phyloP scores from a whole-genome alignment of 345 rosid species.

The Psidium guajava region DNA sequence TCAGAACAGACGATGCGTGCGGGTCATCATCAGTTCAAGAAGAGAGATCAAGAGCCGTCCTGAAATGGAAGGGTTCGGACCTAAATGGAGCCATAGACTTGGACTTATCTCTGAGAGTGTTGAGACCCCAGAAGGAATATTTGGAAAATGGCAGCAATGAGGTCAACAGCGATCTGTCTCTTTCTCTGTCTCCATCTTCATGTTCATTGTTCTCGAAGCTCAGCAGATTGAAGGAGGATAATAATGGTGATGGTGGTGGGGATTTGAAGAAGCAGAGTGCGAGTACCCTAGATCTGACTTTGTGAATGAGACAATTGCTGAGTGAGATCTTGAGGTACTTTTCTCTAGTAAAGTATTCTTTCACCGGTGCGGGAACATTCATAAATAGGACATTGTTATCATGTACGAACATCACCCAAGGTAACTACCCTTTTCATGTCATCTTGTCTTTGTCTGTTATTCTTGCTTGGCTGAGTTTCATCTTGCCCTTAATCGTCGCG shows the following conservation, averaged over 20 bases:
- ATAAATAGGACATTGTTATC: background rate
- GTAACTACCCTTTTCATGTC: background rate
- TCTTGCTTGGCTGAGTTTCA: background rate
- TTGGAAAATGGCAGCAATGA: conserved; percentile 2
- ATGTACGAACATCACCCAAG: background rate
- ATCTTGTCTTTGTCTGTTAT: background rate
- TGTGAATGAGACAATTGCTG: conserved; percentile 39
- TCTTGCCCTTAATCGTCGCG: background rate
- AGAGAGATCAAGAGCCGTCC: background rate
- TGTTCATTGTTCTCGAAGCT: conserved; percentile 23
- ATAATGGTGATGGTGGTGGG: conserved; percentile 11
- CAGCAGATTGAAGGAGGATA: conserved; percentile 18
- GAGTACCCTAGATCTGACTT: conserved; percentile 83
- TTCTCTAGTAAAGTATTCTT: background rate
- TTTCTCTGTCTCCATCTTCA: conserved; percentile 45
- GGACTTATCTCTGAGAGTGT: conserved; percentile 37
- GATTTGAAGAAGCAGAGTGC: conserved; percentile 22
- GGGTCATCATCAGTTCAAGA: background rate
- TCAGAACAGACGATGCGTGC: background rate
- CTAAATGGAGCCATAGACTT: conserved; percentile 30
- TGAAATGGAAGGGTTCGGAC: conserved; percentile 32
- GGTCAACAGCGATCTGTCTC: conserved; percentile 36
- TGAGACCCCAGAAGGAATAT: background rate
- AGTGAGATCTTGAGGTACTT: conserved; percentile 78
- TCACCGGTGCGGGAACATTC: background rate